Evolutionary conservation across 257 asterid species (phyloP), one percentile per base, ranked within the genome.

Genomic region (Solanum virginianum): DNA sequence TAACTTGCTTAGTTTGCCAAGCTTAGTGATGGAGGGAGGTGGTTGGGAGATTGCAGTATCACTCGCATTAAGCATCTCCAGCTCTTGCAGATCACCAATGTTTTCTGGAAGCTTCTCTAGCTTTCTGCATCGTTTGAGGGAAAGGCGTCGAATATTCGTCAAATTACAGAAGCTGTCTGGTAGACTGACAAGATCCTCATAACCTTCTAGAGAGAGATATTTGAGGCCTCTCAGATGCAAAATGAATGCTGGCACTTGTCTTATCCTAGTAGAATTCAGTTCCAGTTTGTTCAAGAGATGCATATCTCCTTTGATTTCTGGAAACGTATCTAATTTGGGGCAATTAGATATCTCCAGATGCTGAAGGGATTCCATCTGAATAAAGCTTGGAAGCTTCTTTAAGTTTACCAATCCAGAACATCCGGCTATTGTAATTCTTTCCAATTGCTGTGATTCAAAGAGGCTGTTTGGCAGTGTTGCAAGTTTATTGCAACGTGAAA

Each of bases 261-360:
- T 7, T 16, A 57, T 36, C 8, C 14, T 54, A 39, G 36, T 57
- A 66, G 18, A 14, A 14, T 15, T 15, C 18, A 14, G 57, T 26
- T 0, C 0, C 84, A 81, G 10, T 0, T 6, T 0, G 7, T 0
- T 0, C 24, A 81, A 59, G 70, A 0, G 0, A 56, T 39, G 9
- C 41, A 80, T 55, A 32, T 55, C 32, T 80, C 53, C 32, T 0
- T 56, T 11, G 70, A 80, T 32, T 80, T 80, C 36, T 56, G 36
- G 36, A 80, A 80, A 29, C 13, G 26, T 80, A 16, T 53, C 45
- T 29, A 80, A 80, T 55, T 36, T 36, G 8, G 32, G 26, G 29
- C 4, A 55, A 80, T 54, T 1, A 20, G 0, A 16, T 49, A 79
- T 29, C 0, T 7, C 0, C 0, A n/a, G n/a, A n/a, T n/a, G n/a